phyloP scores from a whole-genome alignment of 306 rosid genomes.

The Herpetospermum pedunculosum region DNA sequence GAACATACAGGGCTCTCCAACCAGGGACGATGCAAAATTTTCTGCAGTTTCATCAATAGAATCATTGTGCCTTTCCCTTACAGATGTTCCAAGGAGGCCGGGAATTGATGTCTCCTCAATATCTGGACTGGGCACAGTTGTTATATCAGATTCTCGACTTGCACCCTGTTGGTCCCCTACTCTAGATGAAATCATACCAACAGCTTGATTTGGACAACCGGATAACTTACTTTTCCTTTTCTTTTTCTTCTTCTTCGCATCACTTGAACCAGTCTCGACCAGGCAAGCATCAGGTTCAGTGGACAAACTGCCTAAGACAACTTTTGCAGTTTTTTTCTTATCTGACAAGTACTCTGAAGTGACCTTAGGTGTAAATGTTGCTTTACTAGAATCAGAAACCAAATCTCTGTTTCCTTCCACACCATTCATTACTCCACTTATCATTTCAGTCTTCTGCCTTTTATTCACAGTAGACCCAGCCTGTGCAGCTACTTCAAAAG shows the following conservation, averaged over 20 bases:
- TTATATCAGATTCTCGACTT: slow-evolving; percentile 9
- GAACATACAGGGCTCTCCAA: slow-evolving; percentile 21
- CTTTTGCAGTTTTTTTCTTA: slow-evolving; percentile 24
- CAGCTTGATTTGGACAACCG: slow-evolving; percentile 12
- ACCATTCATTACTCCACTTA: slow-evolving; percentile 5
- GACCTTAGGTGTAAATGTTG: slow-evolving; percentile 17
- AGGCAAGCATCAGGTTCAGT: slow-evolving; percentile 20
- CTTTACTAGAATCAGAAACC: slow-evolving; percentile 17
- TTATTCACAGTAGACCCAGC: slow-evolving; percentile 16
- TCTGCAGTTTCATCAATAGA: slow-evolving; percentile 13
- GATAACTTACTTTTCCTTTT: slow-evolving; percentile 24
- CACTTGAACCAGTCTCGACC: slow-evolving; percentile 11
- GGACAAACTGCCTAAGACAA: slow-evolving; percentile 16
- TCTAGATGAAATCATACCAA: slow-evolving; percentile 19
- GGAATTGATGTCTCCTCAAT: slow-evolving; percentile 20
- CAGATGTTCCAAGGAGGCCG: slow-evolving; percentile 12
- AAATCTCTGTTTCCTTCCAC: slow-evolving; percentile 18
- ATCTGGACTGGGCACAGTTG: slow-evolving; percentile 18
- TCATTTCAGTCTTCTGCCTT: slow-evolving; percentile 21
- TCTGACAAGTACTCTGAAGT: slow-evolving; percentile 21
- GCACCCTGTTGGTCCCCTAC: slow-evolving; percentile 1
- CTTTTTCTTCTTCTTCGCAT: slow-evolving; percentile 13
- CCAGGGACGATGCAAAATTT: slow-evolving; percentile 4
- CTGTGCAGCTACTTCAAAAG: slow-evolving; percentile 25
- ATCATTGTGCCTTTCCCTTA: slow-evolving; percentile 21